Percentiles rank a stretch among this genome's conserved stretches.
Evolutionary conservation across 441 rosid species (phyloP).

Genomic region (Euphorbia schlechtendalii): DNA sequence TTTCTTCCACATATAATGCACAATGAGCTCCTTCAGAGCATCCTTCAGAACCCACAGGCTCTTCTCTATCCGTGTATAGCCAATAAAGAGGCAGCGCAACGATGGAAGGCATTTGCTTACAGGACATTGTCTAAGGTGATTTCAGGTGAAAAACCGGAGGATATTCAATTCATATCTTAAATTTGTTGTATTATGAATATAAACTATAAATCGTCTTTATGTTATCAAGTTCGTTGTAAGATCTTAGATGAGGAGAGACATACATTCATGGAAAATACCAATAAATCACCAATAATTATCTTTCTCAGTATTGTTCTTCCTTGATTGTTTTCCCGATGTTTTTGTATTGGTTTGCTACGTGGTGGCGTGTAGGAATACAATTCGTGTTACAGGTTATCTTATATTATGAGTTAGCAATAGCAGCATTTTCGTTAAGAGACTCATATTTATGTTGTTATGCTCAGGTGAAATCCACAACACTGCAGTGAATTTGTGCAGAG

Average conservation of each 20-base stretch:
- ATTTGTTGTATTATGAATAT: constrained; percentile 30
- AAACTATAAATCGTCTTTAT: constrained; percentile 17
- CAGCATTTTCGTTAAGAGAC: constrained; percentile 19
- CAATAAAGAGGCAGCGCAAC: constrained; percentile 17
- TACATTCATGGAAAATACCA: constrained; percentile 19
- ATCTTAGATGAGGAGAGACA: constrained; percentile 29
- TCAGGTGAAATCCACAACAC: constrained; percentile 30
- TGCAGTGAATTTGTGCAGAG: constrained; percentile 31
- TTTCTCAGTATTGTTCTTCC: constrained; percentile 13
- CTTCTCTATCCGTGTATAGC: constrained; percentile 24
- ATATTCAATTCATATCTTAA: constrained; percentile 31
- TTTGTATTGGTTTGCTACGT: constrained; percentile 8
- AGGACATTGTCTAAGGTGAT: constrained; percentile 23
- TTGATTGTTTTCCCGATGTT: no score
- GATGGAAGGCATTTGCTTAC: constrained; percentile 14
- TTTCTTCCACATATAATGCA: constrained; percentile 26
- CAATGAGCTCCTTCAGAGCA: constrained; percentile 25
- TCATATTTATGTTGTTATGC: constrained; percentile 29
- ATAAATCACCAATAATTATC: constrained; percentile 29
- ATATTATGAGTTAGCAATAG: constrained; percentile 1
- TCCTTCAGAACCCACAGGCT: constrained; percentile 26
- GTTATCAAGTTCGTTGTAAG: constrained; percentile 29
- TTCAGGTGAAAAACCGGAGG: constrained; percentile 43
- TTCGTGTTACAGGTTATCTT: constrained; percentile 11
- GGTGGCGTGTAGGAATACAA: background rate